Conservation (phyloP, 1,284 basidiomycete genomes). For the Puccinia novopanici region DNA sequence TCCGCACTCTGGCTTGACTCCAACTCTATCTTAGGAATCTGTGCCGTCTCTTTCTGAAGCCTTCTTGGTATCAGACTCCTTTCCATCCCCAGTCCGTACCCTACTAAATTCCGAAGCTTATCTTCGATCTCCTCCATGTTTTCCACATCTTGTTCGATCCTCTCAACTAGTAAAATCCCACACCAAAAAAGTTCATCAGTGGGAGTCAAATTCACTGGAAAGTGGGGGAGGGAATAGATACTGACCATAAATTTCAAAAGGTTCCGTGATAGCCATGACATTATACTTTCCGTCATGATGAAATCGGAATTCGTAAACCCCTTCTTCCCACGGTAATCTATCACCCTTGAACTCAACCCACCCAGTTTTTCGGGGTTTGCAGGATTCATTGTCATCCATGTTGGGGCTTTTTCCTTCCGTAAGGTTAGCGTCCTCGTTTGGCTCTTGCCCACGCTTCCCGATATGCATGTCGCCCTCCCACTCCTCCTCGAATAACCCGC, state of each 20-base stretch:
- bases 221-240: conserved; percentile 23
- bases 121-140: conserved; percentile 42
- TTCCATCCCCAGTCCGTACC: conserved; percentile 43
- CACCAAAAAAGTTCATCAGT: conserved; percentile 67
- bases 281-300: conserved; percentile 77
- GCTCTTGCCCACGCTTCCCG: conserved; percentile 58
- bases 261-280: conserved; percentile 80
- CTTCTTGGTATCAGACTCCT: conserved; percentile 26
- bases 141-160: conserved; percentile 38
- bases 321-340: conserved; percentile 80
- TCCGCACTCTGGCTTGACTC: not conserved
- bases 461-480: conserved; percentile 84
- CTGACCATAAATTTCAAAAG: conserved; percentile 84
- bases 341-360: conserved; percentile 75
- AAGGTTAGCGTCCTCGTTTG: conserved; percentile 51
- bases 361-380: conserved; percentile 62
- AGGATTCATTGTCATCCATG: conserved; percentile 59
- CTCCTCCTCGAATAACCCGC: conserved; percentile 84
- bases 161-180: conserved; percentile 5
- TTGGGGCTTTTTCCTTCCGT: not conserved
- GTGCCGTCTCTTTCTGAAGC: not conserved
- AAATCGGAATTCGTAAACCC: conserved; percentile 76
- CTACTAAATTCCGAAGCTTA: conserved; percentile 33
- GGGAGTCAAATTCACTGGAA: conserved; percentile 64
- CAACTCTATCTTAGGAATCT: not conserved